phyloP scores from a whole-genome alignment of 106 monocot genomes.

The Dendrobium officinale region DNA sequence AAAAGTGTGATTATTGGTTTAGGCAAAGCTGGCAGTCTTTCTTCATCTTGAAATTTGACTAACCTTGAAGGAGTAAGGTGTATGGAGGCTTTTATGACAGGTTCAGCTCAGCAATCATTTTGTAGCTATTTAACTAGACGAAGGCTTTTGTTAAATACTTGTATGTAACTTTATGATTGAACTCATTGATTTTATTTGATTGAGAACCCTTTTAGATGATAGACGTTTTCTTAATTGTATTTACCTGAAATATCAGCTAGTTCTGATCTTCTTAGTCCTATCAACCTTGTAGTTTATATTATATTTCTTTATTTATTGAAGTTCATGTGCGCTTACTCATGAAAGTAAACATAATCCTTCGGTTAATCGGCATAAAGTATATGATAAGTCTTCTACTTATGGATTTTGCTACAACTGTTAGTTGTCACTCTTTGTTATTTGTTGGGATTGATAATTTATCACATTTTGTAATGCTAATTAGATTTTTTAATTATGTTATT shows the following conservation, averaged over 20 bases:
- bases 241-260: not conserved
- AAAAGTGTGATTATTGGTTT: constrained; percentile 1
- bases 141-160: not conserved
- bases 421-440: not conserved
- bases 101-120: not conserved
- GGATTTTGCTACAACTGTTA: not conserved
- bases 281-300: not conserved
- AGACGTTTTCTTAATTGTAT: not conserved
- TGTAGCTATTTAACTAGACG: not conserved
- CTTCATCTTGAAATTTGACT: not conserved
- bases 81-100: not conserved
- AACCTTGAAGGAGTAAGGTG: not conserved
- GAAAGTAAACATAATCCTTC: not conserved
- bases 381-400: not conserved
- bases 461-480: not conserved
- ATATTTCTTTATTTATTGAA: constrained; percentile 2
- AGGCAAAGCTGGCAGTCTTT: not conserved
- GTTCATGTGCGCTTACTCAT: not conserved
- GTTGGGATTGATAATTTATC: not conserved
- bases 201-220: not conserved
- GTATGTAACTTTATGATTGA: constrained; percentile 5
- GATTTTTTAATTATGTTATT: not conserved
- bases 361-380: not conserved
- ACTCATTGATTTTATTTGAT: not conserved
- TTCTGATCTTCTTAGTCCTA: not conserved